Percentiles rank a stretch among this genome's conserved stretches.
These are phyloP conservation scores for Exophiala xenobiotica DNA, from an alignment of 2,329 filamentous ascomycete species.

Conservation along the genomic window DNA sequence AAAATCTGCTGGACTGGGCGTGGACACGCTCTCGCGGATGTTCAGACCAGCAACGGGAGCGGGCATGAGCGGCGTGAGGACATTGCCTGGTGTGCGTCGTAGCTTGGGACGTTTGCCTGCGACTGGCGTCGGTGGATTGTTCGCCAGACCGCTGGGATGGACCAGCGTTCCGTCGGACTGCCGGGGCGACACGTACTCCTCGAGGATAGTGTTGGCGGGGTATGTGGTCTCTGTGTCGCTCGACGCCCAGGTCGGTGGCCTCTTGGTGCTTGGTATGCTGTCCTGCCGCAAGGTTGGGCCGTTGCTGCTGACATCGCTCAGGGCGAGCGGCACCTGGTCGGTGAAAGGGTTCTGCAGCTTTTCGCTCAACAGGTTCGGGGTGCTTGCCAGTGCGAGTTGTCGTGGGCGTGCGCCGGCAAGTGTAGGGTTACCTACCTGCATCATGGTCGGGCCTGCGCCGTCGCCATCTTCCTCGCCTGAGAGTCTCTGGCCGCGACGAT, in stretches of 20 bases:
- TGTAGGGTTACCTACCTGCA: not conserved
- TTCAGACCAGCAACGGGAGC: slow-evolving; percentile 1
- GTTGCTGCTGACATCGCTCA: slow-evolving; percentile 3
- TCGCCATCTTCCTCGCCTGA: not conserved
- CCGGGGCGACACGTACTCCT: too few species aligned
- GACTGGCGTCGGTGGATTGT: slow-evolving; percentile 15
- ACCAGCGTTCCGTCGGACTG: too few species aligned
- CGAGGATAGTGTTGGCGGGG: not conserved
- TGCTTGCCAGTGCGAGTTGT: not conserved
- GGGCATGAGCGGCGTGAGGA: not conserved
- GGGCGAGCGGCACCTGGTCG: slow-evolving; percentile 3
- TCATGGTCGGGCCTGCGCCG: not conserved
- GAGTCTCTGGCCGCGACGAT: not conserved
- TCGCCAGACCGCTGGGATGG: slow-evolving; percentile 16
- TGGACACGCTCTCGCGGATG: slow-evolving; percentile 1
- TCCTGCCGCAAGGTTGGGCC: not conserved
- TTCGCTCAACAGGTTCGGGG: not conserved
- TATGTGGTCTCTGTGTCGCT: not conserved
- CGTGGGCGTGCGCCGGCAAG: not conserved
- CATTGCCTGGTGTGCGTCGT: not conserved
- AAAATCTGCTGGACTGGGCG: slow-evolving; percentile 12
- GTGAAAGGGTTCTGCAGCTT: slow-evolving; percentile 5
- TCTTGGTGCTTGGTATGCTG: not conserved
- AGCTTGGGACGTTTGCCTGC: not conserved
- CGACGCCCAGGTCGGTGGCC: not conserved